Evolutionary conservation across 2,329 filamentous ascomycete species (phyloP).

Genomic region (Aspergillus versicolor): DNA sequence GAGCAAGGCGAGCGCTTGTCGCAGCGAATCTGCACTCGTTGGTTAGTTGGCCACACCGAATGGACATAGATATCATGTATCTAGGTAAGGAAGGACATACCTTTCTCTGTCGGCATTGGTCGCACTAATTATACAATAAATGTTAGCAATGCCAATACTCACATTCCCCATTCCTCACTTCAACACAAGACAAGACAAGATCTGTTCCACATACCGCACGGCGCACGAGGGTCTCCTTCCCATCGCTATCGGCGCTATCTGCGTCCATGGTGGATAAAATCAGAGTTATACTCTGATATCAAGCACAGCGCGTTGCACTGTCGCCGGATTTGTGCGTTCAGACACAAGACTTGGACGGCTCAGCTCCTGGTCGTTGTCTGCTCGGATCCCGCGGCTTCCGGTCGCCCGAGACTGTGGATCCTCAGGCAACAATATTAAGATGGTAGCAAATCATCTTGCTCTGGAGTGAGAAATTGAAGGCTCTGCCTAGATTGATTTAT

Average conservation of each 20-base stretch:
- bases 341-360: background rate
- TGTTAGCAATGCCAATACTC: background rate
- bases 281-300: background rate
- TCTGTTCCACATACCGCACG: conserved; percentile 31
- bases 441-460: too few relatives aligned
- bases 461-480: background rate
- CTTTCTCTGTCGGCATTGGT: conserved; percentile 36
- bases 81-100: conserved; percentile 16
- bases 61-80: background rate
- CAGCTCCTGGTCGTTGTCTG: background rate
- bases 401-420: background rate
- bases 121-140: conserved; percentile 32
- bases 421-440: background rate
- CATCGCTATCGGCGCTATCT: conserved; percentile 29
- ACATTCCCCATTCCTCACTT: background rate
- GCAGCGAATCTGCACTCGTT: conserved; percentile 36
- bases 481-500: too few relatives aligned
- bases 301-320: background rate
- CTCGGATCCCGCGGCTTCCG: conserved; percentile 21
- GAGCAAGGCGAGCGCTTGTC: conserved; percentile 44
- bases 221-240: conserved; percentile 20
- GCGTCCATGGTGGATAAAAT: conserved; percentile 25
- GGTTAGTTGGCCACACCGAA: background rate
- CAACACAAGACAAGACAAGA: conserved; percentile 3
- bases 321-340: background rate